Evolutionary conservation across 805 yeast genomes (phyloP).

Genomic region (Candida michaelii): DNA sequence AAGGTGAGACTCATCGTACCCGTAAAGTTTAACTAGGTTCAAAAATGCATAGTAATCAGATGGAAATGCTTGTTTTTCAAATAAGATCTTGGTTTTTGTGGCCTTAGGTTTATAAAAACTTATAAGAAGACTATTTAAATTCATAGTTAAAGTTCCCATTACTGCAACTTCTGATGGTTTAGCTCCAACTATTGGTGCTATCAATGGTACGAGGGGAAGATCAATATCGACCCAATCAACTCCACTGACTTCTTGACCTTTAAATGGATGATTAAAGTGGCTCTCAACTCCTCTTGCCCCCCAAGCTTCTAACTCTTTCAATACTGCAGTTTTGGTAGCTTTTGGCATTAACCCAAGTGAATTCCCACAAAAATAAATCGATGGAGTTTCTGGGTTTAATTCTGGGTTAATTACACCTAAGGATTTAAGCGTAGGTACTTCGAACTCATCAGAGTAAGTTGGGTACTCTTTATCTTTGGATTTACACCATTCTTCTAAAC

Average conservation of each 20-base stretch:
- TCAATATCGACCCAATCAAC: constrained; percentile 78
- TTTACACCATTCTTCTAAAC: constrained; percentile 5
- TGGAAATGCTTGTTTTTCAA: constrained; percentile 88
- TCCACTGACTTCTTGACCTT: background rate
- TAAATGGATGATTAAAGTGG: constrained; percentile 70
- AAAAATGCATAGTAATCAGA: constrained; percentile 86
- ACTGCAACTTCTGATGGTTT: constrained; percentile 73
- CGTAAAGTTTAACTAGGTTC: constrained; percentile 66
- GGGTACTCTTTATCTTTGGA: constrained; percentile 38
- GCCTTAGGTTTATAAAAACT: constrained; percentile 73
- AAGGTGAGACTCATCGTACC: constrained; percentile 53
- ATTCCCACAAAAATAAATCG: constrained; percentile 83
- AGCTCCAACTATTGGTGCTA: constrained; percentile 81
- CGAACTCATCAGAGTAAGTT: constrained; percentile 46
- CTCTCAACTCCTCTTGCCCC: constrained; percentile 75
- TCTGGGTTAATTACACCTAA: constrained; percentile 45
- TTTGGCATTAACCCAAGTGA: constrained; percentile 91
- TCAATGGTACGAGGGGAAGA: constrained; percentile 64
- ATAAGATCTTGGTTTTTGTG: constrained; percentile 64
- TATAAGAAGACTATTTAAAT: constrained; percentile 70
- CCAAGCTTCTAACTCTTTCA: constrained; percentile 81
- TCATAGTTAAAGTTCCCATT: constrained; percentile 83
- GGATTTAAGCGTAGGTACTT: constrained; percentile 64
- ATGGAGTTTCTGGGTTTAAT: constrained; percentile 16
- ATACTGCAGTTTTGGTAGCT: constrained; percentile 54